Conservation (phyloP, 305 asterid genomes). For the Fraxinus baroniana region DNA sequence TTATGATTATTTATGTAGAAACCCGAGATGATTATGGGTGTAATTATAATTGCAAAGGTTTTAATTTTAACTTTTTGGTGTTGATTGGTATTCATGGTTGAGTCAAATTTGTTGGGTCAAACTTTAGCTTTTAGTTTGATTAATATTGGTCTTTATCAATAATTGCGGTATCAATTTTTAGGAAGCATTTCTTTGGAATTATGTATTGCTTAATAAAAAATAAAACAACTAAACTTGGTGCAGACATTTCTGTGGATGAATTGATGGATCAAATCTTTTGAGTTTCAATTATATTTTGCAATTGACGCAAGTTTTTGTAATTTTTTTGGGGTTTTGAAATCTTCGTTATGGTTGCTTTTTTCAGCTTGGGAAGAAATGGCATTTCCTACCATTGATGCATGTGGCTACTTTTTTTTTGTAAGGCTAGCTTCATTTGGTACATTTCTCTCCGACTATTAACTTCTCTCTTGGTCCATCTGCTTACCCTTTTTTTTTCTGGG, state of each 20-base stretch:
- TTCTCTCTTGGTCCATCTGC: too few species aligned
- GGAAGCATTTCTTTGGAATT: background rate
- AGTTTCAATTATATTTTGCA: background rate
- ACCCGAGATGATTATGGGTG: background rate
- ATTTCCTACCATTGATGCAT: too few species aligned
- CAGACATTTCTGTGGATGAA: background rate
- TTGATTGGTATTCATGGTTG: background rate
- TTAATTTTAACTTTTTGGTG: background rate
- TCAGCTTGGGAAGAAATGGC: slow-evolving; percentile 43
- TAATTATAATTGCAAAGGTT: background rate
- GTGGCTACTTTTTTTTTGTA: too few species aligned
- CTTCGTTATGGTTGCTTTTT: slow-evolving; percentile 25
- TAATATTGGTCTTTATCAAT: background rate
- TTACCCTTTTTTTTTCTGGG: too few species aligned
- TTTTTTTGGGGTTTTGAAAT: background rate
- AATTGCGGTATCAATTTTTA: background rate
- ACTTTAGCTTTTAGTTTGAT: background rate
- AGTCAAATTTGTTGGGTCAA: background rate
- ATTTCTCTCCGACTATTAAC: too few species aligned
- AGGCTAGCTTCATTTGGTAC: too few species aligned
- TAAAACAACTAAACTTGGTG: background rate
- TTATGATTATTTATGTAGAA: background rate
- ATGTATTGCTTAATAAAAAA: too few species aligned
- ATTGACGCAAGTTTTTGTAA: slow-evolving; percentile 6
- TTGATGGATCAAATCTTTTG: background rate